Conservation (phyloP, 2,329 filamentous ascomycete genomes). For the Rhinocladiella similis region DNA sequence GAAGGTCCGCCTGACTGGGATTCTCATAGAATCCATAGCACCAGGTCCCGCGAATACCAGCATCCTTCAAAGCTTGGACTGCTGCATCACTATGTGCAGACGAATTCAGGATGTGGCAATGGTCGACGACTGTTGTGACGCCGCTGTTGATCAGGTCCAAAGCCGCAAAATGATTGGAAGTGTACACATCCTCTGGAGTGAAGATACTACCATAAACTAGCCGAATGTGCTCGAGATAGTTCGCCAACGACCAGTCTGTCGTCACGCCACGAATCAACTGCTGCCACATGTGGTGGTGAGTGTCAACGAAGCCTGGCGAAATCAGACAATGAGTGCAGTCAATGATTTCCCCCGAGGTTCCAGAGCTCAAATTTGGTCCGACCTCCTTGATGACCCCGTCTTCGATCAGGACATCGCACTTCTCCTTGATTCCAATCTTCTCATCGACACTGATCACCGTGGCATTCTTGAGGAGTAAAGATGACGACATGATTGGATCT, state of each 20-base stretch:
- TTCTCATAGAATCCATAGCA: conserved; percentile 26
- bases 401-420: conserved; percentile 15
- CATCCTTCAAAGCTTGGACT: conserved; percentile 29
- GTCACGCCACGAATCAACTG: conserved; percentile 42
- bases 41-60: conserved; percentile 33
- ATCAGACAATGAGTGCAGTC: conserved; percentile 40
- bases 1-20: neutral
- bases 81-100: conserved; percentile 31
- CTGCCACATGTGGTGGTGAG: conserved; percentile 49
- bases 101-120: conserved; percentile 33
- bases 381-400: conserved; percentile 15
- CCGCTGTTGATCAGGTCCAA: conserved; percentile 13
- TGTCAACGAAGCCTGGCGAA: conserved; percentile 38
- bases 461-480: conserved; percentile 11
- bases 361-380: conserved; percentile 12
- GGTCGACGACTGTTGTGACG: conserved; percentile 31
- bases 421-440: conserved; percentile 8
- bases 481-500: neutral
- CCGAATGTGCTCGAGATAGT: conserved; percentile 35
- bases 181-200: conserved; percentile 43
- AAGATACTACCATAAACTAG: conserved; percentile 28
- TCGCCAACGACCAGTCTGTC: conserved; percentile 41
- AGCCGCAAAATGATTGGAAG: conserved; percentile 5
- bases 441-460: conserved; percentile 17
- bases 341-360: conserved; percentile 33